These are phyloP conservation scores for Leptographium lundbergii DNA, from an alignment of 2,329 filamentous ascomycete genomes.

Conservation along the genomic window DNA sequence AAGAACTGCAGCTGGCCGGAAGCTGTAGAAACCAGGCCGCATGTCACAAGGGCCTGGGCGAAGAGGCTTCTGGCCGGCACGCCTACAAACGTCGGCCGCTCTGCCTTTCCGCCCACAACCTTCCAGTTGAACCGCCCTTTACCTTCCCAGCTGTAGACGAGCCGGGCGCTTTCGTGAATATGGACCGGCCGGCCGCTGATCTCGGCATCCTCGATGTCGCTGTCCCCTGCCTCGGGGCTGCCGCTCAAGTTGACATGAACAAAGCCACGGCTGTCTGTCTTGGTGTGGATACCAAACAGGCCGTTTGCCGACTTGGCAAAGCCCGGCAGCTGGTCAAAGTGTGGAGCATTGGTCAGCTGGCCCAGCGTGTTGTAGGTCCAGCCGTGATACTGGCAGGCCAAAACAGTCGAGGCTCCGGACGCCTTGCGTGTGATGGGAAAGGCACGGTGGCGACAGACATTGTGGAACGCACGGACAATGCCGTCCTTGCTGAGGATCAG, in stretches of 20 bases:
- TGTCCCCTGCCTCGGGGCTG: background rate
- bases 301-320: background rate
- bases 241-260: background rate
- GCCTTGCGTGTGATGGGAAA: background rate
- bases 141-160: background rate
- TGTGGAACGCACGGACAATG: conserved; percentile 2
- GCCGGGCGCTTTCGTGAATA: background rate
- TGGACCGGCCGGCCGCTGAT: background rate
- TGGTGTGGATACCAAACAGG: background rate
- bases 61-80: background rate
- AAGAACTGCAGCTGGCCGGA: background rate
- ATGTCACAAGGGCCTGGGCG: background rate
- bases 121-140: conserved; percentile 5
- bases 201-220: background rate
- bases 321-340: conserved; percentile 1
- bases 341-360: conserved; percentile 1
- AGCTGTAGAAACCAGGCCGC: background rate
- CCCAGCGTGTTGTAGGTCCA: conserved; percentile 5
- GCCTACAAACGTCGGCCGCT: background rate
- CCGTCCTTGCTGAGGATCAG: conserved; percentile 2
- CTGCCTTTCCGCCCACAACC: background rate
- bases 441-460: conserved; percentile 5
- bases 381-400: conserved; percentile 5
- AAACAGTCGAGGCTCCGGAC: background rate
- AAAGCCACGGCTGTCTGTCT: background rate